Conservation (phyloP, 139 green algal species). For the Chlorella sp. region DNA sequence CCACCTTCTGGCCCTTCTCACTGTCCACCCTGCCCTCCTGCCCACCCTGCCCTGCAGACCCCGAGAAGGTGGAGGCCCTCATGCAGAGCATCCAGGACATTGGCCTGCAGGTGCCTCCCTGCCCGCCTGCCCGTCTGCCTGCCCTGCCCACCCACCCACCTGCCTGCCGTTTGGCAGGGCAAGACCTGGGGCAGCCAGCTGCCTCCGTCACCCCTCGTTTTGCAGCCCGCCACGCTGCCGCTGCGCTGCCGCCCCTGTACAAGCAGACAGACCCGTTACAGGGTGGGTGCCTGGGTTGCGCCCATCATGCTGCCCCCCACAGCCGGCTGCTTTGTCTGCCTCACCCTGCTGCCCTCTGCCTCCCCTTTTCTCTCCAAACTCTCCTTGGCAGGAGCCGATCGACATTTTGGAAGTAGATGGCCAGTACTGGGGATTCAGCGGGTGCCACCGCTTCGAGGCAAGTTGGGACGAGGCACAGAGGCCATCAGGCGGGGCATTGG, state of each 20-base stretch:
- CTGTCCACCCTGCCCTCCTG: not conserved
- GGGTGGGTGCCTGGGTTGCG: no score
- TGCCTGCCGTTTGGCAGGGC: not conserved
- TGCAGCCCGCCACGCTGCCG: no score
- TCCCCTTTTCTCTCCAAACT: not conserved
- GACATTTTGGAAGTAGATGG: constrained; percentile 87
- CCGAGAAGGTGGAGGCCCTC: constrained; percentile 83
- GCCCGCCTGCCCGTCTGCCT: not conserved
- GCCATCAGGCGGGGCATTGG: not conserved
- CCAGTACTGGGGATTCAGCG: constrained; percentile 88
- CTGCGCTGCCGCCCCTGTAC: not conserved
- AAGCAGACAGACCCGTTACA: no score
- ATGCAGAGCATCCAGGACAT: constrained; percentile 86
- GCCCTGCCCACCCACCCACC: no score
- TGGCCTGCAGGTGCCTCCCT: constrained; percentile 66
- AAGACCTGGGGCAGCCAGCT: not conserved
- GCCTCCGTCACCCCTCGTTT: not conserved
- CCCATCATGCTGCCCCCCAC: no score
- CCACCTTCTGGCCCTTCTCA: not conserved
- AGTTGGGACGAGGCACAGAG: not conserved
- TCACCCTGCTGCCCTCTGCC: not conserved
- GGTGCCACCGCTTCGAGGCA: constrained; percentile 41
- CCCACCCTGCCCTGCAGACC: constrained; percentile 56
- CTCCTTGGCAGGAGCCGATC: constrained; percentile 63
- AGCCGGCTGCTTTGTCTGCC: no score